Evolutionary conservation across 2,329 filamentous ascomycete species (phyloP).

Genomic region (Sporothrix sp.): DNA sequence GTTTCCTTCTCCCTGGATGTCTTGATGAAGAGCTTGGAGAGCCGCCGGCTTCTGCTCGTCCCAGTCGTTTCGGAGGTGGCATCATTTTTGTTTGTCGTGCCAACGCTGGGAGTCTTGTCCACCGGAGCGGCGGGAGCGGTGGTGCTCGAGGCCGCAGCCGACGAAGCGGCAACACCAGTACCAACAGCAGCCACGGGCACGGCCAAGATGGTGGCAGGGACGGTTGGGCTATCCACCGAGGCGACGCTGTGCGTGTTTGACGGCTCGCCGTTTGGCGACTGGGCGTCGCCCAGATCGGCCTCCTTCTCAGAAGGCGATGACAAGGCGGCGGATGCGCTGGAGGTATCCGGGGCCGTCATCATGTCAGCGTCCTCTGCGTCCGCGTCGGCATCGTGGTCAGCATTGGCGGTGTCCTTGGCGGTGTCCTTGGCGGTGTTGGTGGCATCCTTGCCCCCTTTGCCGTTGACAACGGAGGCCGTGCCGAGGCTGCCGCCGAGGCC

Average conservation of each 20-base stretch:
- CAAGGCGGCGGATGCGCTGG: neutral
- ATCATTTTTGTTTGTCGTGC: neutral
- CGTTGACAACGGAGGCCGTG: neutral
- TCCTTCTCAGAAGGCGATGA: too few species aligned
- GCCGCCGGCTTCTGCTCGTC: neutral
- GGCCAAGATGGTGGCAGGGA: too few species aligned
- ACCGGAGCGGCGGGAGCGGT: neutral
- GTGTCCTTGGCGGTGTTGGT: neutral
- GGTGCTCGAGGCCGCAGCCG: neutral
- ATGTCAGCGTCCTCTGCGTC: neutral
- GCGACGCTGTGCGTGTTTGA: neutral
- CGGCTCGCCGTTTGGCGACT: neutral
- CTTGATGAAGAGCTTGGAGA: constrained; percentile 13
- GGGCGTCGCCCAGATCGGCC: too few species aligned
- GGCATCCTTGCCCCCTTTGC: neutral
- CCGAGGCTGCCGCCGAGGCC: neutral
- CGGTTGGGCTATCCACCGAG: too few species aligned
- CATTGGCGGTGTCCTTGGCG: neutral
- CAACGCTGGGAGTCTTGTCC: neutral
- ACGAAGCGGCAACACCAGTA: neutral
- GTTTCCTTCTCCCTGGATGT: neutral
- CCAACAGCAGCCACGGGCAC: neutral
- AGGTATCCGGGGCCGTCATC: constrained; percentile 10
- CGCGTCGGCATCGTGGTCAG: neutral
- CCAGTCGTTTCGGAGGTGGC: neutral